These are phyloP conservation scores for Suhomyces terraborum DNA, from an alignment of 1,139 yeast species.

Conservation along the genomic window DNA sequence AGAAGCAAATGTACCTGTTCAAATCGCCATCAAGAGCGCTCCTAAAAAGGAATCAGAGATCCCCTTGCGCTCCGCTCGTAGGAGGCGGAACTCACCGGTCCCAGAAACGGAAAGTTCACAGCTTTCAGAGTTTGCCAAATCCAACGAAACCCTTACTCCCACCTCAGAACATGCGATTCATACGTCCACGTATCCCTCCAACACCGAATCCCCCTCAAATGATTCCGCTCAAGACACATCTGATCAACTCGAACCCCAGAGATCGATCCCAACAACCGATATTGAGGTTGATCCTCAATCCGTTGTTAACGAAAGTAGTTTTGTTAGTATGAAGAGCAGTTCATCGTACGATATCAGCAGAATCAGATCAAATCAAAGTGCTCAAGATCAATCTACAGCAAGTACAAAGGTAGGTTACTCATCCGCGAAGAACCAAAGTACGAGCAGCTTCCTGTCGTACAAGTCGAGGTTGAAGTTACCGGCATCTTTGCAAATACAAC, in stretches of 20 bases:
- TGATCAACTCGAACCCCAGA: slow-evolving; percentile 2
- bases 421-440: slow-evolving; percentile 25
- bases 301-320: slow-evolving; percentile 7
- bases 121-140: slow-evolving; percentile 4
- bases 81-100: slow-evolving; percentile 17
- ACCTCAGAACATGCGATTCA: slow-evolving; percentile 2
- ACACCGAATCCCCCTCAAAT: not conserved
- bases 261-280: not conserved
- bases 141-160: slow-evolving; percentile 5
- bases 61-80: slow-evolving; percentile 25
- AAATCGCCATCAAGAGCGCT: not conserved
- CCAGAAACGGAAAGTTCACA: not conserved
- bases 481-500: slow-evolving; percentile 22
- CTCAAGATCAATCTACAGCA: not conserved
- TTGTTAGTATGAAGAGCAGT: slow-evolving; percentile 9
- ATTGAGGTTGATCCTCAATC: not conserved
- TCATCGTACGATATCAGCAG: slow-evolving; percentile 10
- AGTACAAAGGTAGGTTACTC: slow-evolving; percentile 12
- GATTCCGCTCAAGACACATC: not conserved
- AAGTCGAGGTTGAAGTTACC: slow-evolving; percentile 40
- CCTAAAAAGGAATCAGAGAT: slow-evolving; percentile 16
- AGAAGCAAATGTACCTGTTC: not conserved
- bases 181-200: not conserved
- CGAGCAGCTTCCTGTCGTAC: slow-evolving; percentile 33
- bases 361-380: slow-evolving; percentile 13